Percentiles rank a stretch among this genome's conserved stretches.
phyloP scores from a whole-genome alignment of 768 basidiomycete genomes.

The Pisolithus albus region DNA sequence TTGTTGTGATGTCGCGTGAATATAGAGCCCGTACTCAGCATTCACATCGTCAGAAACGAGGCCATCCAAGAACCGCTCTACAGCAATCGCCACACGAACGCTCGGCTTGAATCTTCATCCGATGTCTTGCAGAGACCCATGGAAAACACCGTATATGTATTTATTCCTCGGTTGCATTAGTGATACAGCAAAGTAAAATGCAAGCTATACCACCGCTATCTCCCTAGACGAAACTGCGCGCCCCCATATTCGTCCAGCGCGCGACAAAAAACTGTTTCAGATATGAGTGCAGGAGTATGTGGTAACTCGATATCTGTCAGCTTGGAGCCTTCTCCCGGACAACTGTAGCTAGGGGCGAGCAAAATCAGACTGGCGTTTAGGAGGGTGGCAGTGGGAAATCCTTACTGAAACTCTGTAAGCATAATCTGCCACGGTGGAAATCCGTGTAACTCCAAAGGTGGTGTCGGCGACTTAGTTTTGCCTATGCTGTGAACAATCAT shows the following conservation, averaged over 20 bases:
- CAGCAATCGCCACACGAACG: too few relatives aligned
- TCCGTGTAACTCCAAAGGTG: constrained; percentile 60
- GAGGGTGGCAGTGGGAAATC: neutral
- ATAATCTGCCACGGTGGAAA: constrained; percentile 86
- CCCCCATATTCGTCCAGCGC: constrained; percentile 68
- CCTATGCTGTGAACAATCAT: constrained; percentile 64
- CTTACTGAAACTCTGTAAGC: constrained; percentile 75
- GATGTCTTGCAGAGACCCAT: neutral
- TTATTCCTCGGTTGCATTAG: neutral
- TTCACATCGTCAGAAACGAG: too few relatives aligned
- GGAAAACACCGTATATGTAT: neutral
- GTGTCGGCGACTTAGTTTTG: constrained; percentile 27
- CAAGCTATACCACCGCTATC: constrained; percentile 31
- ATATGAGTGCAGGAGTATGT: constrained; percentile 24
- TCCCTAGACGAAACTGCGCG: constrained; percentile 77
- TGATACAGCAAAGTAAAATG: neutral
- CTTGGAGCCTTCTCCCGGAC: constrained; percentile 9
- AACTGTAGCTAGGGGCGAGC: constrained; percentile 15
- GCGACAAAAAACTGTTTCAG: constrained; percentile 54
- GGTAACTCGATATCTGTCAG: neutral
- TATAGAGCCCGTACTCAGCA: too few relatives aligned
- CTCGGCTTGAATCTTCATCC: too few relatives aligned
- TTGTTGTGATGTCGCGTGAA: too few relatives aligned
- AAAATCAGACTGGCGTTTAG: neutral
- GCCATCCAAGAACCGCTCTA: too few relatives aligned